These are phyloP conservation scores for Termitomyces eurrhizus DNA, from an alignment of 768 basidiomycete species.

Conservation along the genomic window DNA sequence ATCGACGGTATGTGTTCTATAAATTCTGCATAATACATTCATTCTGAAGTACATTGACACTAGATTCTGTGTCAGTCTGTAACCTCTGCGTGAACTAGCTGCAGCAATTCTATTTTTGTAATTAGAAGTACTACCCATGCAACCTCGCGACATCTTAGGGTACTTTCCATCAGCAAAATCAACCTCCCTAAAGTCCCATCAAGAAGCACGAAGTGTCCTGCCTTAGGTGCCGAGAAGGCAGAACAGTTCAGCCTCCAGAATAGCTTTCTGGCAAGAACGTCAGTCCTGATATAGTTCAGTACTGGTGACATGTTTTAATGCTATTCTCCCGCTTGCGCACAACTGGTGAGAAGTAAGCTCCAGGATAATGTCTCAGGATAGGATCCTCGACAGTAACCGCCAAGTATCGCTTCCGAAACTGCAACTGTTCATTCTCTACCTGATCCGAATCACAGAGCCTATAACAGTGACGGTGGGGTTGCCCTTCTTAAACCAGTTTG, in stretches of 20 bases:
- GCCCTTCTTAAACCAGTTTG: slow-evolving; percentile 43
- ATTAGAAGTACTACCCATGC: too few relatives aligned
- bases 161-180: too few relatives aligned
- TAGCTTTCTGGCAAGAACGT: neutral
- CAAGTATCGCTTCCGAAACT: slow-evolving; percentile 35
- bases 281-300: neutral
- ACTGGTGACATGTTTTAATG: neutral
- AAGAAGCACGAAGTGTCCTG: too few relatives aligned
- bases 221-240: neutral
- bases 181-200: too few relatives aligned
- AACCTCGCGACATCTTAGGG: too few relatives aligned
- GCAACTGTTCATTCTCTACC: slow-evolving; percentile 33
- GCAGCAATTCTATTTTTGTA: too few relatives aligned
- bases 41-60: too few relatives aligned
- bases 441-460: slow-evolving; percentile 42
- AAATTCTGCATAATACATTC: too few relatives aligned
- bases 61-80: too few relatives aligned
- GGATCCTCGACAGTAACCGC: neutral
- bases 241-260: neutral
- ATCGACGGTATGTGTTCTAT: too few relatives aligned
- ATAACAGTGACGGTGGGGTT: slow-evolving; percentile 41
- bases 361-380: neutral
- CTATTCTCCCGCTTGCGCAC: neutral
- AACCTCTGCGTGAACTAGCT: too few relatives aligned
- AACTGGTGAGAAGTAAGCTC: neutral